These are phyloP conservation scores for Dacryopinax primogenitus DNA, from an alignment of 768 basidiomycete genomes.

Conservation along the genomic window DNA sequence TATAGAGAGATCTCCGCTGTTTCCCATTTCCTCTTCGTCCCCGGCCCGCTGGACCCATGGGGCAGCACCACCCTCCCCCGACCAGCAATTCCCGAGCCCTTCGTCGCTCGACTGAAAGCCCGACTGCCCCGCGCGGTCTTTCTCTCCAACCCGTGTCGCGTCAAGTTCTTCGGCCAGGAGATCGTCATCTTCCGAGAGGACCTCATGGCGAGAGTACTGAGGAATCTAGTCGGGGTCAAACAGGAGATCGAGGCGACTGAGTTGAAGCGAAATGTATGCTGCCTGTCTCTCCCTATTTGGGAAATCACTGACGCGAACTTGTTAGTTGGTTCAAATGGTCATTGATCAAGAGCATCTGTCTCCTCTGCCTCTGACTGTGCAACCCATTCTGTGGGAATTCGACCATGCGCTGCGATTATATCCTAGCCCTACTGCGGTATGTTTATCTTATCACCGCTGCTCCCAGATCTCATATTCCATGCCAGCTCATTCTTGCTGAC, in stretches of 20 bases:
- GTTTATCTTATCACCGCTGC: conserved; percentile 22
- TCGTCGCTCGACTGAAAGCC: conserved; percentile 53
- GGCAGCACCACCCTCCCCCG: conserved; percentile 69
- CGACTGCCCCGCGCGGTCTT: conserved; percentile 73
- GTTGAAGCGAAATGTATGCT: conserved; percentile 73
- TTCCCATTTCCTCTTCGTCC: conserved; percentile 88
- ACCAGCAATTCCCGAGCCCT: conserved; percentile 60
- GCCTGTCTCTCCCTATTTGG: conserved; percentile 8
- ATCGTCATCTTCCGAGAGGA: conserved; percentile 90
- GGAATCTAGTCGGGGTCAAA: conserved; percentile 84
- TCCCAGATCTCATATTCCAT: conserved; percentile 13
- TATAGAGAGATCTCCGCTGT: conserved; percentile 63
- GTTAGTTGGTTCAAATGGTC: conserved; percentile 86
- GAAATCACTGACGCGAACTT: not conserved
- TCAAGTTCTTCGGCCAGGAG: conserved; percentile 92
- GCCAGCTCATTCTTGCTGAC: conserved; percentile 81
- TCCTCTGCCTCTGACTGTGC: conserved; percentile 69
- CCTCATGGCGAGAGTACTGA: conserved; percentile 81
- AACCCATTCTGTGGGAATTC: conserved; percentile 77
- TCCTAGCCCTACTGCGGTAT: conserved; percentile 81
- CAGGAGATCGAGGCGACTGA: conserved; percentile 56
- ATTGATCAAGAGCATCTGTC: conserved; percentile 91
- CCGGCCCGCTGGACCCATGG: conserved; percentile 80
- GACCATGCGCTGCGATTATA: conserved; percentile 88
- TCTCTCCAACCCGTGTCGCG: conserved; percentile 81